These are phyloP conservation scores for Grifola frondosa DNA, from an alignment of 1,284 basidiomycete species.

Conservation along the genomic window DNA sequence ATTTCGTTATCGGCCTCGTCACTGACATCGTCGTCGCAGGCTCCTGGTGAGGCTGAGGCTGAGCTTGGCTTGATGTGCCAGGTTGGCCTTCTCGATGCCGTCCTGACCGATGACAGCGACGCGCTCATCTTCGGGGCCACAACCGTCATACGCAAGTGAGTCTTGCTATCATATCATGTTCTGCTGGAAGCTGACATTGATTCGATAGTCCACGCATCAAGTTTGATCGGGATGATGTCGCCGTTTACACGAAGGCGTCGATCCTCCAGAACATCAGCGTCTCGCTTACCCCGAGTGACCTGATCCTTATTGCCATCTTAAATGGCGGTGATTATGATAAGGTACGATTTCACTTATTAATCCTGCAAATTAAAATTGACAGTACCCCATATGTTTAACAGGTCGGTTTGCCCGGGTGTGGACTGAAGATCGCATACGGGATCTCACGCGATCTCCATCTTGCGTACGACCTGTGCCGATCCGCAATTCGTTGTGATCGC, in stretches of 20 bases:
- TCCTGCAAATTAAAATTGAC: too few relatives aligned
- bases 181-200: constrained; percentile 63
- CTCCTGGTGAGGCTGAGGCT: constrained; percentile 95
- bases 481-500: too few relatives aligned
- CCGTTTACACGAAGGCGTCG: constrained; percentile 58
- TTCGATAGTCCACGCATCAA: constrained; percentile 62
- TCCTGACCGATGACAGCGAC: constrained; percentile 93
- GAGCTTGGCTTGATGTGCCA: constrained; percentile 88
- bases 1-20: too few relatives aligned
- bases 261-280: constrained; percentile 55
- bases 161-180: constrained; percentile 36
- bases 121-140: constrained; percentile 88
- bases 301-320: constrained; percentile 85
- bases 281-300: constrained; percentile 64
- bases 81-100: constrained; percentile 82
- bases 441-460: constrained; percentile 65
- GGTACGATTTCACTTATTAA: too few relatives aligned
- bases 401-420: constrained; percentile 59
- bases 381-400: constrained; percentile 48
- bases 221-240: constrained; percentile 73
- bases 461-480: constrained; percentile 42
- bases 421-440: constrained; percentile 59
- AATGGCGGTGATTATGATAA: constrained; percentile 83
- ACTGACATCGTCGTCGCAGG: constrained; percentile 42
- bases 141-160: constrained; percentile 77